phyloP scores from a whole-genome alignment of 2,329 filamentous ascomycete genomes.

The Cadophora luteo-olivacea region DNA sequence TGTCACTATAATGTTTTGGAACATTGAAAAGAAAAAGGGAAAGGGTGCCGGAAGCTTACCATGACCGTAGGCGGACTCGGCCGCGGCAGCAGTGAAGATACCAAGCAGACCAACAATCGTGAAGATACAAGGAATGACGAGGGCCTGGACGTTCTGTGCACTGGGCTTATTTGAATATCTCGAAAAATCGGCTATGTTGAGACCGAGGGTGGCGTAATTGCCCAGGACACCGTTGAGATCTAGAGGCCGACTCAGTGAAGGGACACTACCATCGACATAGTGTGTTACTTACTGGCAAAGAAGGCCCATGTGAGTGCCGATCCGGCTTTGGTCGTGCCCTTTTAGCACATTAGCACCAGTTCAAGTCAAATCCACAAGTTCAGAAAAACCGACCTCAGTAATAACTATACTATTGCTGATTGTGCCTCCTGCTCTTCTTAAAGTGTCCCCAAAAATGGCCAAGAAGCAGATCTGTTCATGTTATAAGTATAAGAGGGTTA shows the following conservation, averaged over 20 bases:
- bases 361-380: not conserved
- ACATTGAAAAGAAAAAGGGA: no score
- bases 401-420: slow-evolving; percentile 29
- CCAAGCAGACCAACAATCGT: slow-evolving; percentile 52
- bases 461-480: slow-evolving; percentile 24
- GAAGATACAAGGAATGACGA: slow-evolving; percentile 42
- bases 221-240: slow-evolving; percentile 32
- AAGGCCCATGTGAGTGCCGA: slow-evolving; percentile 30
- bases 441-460: slow-evolving; percentile 25
- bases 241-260: slow-evolving; percentile 16
- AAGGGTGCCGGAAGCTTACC: no score
- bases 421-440: slow-evolving; percentile 29
- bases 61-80: slow-evolving; percentile 57
- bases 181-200: slow-evolving; percentile 47
- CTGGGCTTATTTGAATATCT: slow-evolving; percentile 41
- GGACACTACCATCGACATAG: not conserved
- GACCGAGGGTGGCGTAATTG: slow-evolving; percentile 42
- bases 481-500: not conserved
- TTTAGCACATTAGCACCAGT: not conserved
- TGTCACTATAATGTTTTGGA: no score
- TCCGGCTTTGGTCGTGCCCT: slow-evolving; percentile 20
- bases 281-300: slow-evolving; percentile 29
- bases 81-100: slow-evolving; percentile 63
- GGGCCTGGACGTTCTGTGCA: slow-evolving; percentile 49
- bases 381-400: slow-evolving; percentile 8